A percentile compares a stretch with the other conserved stretches of the same genome.
Conservation (phyloP, 2,329 filamentous ascomycete species). For the Pseudogymnoascus sp. region DNA sequence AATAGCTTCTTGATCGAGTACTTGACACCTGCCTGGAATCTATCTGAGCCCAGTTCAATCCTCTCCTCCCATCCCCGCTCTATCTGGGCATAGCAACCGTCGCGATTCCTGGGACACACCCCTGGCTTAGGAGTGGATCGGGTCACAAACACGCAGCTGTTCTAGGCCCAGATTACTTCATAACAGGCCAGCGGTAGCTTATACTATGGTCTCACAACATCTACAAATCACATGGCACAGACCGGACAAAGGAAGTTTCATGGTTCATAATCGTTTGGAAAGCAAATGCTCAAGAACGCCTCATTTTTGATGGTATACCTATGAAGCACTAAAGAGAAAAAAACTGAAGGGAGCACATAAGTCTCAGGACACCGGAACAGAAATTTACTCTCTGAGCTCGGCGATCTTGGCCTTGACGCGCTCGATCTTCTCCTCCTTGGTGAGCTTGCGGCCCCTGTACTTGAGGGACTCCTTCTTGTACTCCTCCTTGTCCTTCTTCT, state of each 20-base stretch:
- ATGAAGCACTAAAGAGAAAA: slow-evolving; percentile 10
- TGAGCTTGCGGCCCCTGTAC: slow-evolving; percentile 70
- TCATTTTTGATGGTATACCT: slow-evolving; percentile 10
- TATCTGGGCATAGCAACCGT: background rate
- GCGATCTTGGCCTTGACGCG: slow-evolving; percentile 88
- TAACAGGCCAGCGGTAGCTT: background rate
- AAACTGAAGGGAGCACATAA: slow-evolving; percentile 8
- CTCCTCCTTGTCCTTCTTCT: slow-evolving; percentile 96
- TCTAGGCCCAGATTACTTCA: background rate
- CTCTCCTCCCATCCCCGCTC: too few species aligned
- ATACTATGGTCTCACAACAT: background rate
- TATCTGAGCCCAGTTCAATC: background rate
- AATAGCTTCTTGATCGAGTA: background rate
- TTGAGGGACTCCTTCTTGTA: slow-evolving; percentile 95
- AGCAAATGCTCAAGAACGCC: slow-evolving; percentile 10
- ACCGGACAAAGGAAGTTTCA: background rate
- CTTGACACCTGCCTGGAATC: too few species aligned
- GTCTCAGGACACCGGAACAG: slow-evolving; percentile 14
- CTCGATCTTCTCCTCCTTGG: slow-evolving; percentile 73
- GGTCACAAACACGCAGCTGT: background rate
- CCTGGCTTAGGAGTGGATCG: background rate
- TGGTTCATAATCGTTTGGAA: slow-evolving; percentile 1
- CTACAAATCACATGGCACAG: background rate
- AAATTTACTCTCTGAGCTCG: slow-evolving; percentile 51
- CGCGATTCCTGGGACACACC: background rate